Evolutionary conservation across 768 basidiomycete species (phyloP), one percentile per base, ranked within the genome.

Genomic region (Auricularia heimuer): DNA sequence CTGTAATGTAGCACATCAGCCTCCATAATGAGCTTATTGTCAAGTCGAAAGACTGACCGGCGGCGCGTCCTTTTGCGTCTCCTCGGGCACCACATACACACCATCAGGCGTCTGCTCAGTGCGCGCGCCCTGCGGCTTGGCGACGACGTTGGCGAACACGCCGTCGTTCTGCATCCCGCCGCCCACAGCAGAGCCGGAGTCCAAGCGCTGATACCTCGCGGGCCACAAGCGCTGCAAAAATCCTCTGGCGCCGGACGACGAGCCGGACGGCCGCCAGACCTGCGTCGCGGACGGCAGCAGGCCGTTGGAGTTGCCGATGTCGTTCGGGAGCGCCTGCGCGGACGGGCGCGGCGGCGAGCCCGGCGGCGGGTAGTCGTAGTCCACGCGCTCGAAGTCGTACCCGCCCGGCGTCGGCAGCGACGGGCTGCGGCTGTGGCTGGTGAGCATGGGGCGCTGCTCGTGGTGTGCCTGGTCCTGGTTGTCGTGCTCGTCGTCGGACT

Each of bases 131-230:
- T 81, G 71, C 1, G 97, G 96, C 73, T 97, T 97, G 1, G 96
- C 96, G 69, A 85, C 87, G 44, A 99, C 85, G 71, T 98, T 99
- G 36, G 90, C 87, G 72, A 98, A 99, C 8, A 98, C 95, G 2
- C 97, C 97, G 69, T 97, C 94, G 70, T 95, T 94, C 36, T 92
- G 85, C 18, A 77, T 79, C 0, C 90, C 91, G 6, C 87, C 86
- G 37, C 91, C 91, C n/a, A 77, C 73, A 66, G 65, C 16, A 81
- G 81, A 29, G 77, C 69, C 60, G 71, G 78, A 4, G 74, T 73
- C 0, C 42, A 84, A 75, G 2, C 76, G 79, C 39, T 80, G 74
- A 70, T 91, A 90, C 67, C 86, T 84, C 12, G 83, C 83, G 2
- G 90, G 89, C 7, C 90, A 61, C 91, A 70, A 2, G 82, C 80